phyloP scores from a whole-genome alignment of 257 asterid species.

The Haberlea rhodopensis region DNA sequence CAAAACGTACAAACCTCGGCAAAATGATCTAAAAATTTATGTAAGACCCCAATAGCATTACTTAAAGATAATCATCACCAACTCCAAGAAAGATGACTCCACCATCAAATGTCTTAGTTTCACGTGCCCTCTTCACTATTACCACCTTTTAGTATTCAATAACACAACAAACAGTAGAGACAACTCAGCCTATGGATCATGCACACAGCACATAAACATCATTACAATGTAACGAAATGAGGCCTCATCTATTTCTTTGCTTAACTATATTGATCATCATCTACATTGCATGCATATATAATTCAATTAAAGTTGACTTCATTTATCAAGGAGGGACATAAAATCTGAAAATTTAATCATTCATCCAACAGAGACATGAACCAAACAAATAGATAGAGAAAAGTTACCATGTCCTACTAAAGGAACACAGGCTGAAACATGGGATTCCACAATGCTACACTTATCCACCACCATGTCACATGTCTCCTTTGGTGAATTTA shows the following conservation, averaged over 20 bases:
- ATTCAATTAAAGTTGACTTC: not conserved
- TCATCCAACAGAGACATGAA: not conserved
- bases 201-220: not conserved
- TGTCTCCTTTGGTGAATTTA: conserved; percentile 6
- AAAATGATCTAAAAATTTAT: too few species aligned
- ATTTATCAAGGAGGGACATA: not conserved
- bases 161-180: not conserved
- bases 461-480: conserved; percentile 35
- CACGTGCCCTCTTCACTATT: not conserved
- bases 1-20: too few species aligned
- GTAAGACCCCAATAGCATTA: not conserved
- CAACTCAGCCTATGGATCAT: not conserved
- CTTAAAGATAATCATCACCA: too few species aligned
- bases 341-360: not conserved
- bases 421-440: conserved; percentile 52
- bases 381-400: not conserved
- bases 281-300: not conserved
- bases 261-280: not conserved
- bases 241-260: not conserved
- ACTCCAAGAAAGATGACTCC: not conserved
- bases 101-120: too few species aligned
- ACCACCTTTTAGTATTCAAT: not conserved
- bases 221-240: too few species aligned
- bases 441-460: conserved; percentile 41
- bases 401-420: conserved; percentile 36